Evolutionary conservation across 305 asterid genomes (phyloP).

Genomic region (Fraxinus dipetala): DNA sequence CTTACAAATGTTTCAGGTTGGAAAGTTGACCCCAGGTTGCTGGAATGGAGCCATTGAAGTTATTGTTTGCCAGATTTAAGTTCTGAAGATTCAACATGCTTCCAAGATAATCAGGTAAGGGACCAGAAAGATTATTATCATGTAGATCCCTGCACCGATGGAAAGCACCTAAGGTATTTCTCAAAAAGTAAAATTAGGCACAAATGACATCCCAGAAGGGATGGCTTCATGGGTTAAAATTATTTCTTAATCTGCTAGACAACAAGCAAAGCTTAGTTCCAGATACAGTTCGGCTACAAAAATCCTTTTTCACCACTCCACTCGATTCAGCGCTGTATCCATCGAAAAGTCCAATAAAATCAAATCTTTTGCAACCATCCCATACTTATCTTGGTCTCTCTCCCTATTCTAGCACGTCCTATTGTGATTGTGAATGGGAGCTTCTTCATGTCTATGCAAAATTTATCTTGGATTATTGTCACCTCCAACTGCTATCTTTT

Average conservation of each 20-base stretch:
- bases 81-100: constrained; percentile 54
- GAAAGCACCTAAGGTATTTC: neutral
- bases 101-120: constrained; percentile 63
- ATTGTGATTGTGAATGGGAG: neutral
- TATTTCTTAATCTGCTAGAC: neutral
- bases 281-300: neutral
- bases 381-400: neutral
- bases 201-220: neutral
- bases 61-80: constrained; percentile 67
- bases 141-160: constrained; percentile 62
- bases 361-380: neutral
- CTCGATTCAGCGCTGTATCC: neutral
- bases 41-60: constrained; percentile 73
- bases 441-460: neutral
- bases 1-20: constrained; percentile 68
- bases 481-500: neutral
- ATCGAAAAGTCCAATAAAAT: neutral
- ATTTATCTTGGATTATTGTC: neutral
- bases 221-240: neutral
- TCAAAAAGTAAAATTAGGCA: neutral
- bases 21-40: constrained; percentile 61
- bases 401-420: neutral
- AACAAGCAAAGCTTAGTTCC: neutral
- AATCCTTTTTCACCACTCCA: neutral
- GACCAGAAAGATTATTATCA: constrained; percentile 60